Base-by-base conservation (phyloP, 176 grass and related monocot species). In the Musa beccarii region DNA sequence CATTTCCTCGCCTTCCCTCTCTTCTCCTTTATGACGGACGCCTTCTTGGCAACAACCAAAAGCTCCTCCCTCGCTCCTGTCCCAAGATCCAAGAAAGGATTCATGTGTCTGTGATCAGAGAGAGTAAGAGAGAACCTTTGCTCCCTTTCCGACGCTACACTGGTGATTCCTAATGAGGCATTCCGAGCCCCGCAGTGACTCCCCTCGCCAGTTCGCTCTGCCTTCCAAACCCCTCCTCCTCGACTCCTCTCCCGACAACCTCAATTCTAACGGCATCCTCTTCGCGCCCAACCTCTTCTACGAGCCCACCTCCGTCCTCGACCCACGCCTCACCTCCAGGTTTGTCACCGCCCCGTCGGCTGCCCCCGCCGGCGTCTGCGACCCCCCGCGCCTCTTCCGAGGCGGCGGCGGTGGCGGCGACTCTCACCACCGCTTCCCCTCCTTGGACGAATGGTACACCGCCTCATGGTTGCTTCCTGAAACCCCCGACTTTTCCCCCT, bases 251-350 rank as follows among this genome's bases (percentile, higher is more conserved):
- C 16, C 59, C 49, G 34, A 43, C 34, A 66, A 52, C 34, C 7
- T 61, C 49, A 77, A 71, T 53, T 69, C 59, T 51, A 85, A 72
- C 79, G 76, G 51, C 57, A 65, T 66, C 57, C 66, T 69, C 63
- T 11, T 78, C 23, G 26, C 80, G 34, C 34, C 34, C 10, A 75
- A 66, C 63, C 70, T 78, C 69, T 63, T 72, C 61, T 86, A 86
- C 84, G 88, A 86, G 78, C 88, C 88, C 55, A 86, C 78, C 54
- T 86, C 88, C 26, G 88, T 90, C 54, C 84, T 90, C 9, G 88
- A 90, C 57, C 84, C 88, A 49, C 74, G 80, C n/a, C 76, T 80
- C 50, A 86, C 88, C 51, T 86, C 88, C 54, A 86, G 84, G 29
- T 84, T 78, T 1, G 70, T 78, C 51, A 68, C 84, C 61, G 75